Percentiles rank a stretch among this genome's conserved stretches.
Evolutionary conservation across 2,329 filamentous ascomycete genomes (phyloP).

Genomic region (Alternaria triticimaculans): DNA sequence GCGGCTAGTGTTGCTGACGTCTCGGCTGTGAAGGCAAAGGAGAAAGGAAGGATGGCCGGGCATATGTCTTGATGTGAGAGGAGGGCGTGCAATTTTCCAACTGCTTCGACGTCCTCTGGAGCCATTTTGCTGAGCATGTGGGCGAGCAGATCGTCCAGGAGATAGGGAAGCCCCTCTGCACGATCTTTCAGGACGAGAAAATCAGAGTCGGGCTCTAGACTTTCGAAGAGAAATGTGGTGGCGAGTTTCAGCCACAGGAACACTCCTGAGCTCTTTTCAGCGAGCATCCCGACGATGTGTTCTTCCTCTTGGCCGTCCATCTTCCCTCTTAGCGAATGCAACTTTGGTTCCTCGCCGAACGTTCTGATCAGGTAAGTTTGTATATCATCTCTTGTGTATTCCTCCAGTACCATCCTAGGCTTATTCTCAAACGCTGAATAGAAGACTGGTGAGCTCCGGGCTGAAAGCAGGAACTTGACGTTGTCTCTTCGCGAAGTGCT

Average conservation of each 20-base stretch:
- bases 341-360: conserved; percentile 3
- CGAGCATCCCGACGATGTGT: conserved; percentile 26
- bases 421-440: conserved; percentile 31
- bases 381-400: conserved; percentile 28
- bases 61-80: conserved; percentile 29
- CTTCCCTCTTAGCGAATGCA: conserved; percentile 30
- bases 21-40: conserved; percentile 29
- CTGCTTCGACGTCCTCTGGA: conserved; percentile 23
- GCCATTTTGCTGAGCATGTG: conserved; percentile 33
- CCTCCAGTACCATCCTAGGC: conserved; percentile 31
- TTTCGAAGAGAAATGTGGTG: conserved; percentile 30
- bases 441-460: conserved; percentile 28
- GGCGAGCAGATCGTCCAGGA: conserved; percentile 32
- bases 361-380: conserved; percentile 22
- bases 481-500: conserved; percentile 30
- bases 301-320: conserved; percentile 29
- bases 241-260: conserved; percentile 39
- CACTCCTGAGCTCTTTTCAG: conserved; percentile 34
- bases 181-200: conserved; percentile 30
- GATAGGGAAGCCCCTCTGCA: conserved; percentile 31
- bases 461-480: conserved; percentile 43
- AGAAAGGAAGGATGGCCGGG: conserved; percentile 31
- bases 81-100: conserved; percentile 30
- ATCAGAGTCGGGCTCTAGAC: conserved; percentile 26
- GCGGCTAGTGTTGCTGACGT: conserved; percentile 24